phyloP scores from a whole-genome alignment of 352 stramenopile genomes.

The Labyrinthula sp. region DNA sequence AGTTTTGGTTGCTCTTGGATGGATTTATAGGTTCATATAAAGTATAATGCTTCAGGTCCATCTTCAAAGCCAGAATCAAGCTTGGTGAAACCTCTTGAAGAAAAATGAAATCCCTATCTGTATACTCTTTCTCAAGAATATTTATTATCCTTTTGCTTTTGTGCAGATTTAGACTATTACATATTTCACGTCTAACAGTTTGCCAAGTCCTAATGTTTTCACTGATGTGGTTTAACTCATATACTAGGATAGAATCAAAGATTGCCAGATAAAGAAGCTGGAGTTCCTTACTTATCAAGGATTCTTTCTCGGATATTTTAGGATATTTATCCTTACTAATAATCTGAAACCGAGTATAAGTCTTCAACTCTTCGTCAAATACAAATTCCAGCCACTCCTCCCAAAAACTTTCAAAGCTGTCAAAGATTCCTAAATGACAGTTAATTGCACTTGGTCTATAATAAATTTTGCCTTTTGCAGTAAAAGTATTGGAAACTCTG shows the following conservation, averaged over 20 bases:
- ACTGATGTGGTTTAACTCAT: conserved; percentile 50
- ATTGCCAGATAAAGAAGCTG: conserved; percentile 52
- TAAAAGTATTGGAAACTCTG: conserved; percentile 55
- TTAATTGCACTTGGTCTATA: conserved; percentile 55
- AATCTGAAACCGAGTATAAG: conserved; percentile 40
- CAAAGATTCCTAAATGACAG: conserved; percentile 44
- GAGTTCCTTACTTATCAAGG: conserved; percentile 46
- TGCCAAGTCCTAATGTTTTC: conserved; percentile 38
- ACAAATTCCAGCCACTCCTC: conserved; percentile 48
- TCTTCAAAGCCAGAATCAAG: conserved; percentile 11
- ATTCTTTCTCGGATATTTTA: conserved; percentile 45
- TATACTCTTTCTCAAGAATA: conserved; percentile 47
- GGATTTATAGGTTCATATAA: conserved; percentile 28
- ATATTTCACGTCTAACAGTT: conserved; percentile 45
- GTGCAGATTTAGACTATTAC: conserved; percentile 47
- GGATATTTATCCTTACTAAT: conserved; percentile 55
- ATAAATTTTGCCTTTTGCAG: conserved; percentile 34
- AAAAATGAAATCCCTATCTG: conserved; percentile 47
- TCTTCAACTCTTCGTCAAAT: conserved; percentile 38
- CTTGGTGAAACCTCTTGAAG: conserved; percentile 36
- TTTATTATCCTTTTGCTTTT: conserved; percentile 49
- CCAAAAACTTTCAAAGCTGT: conserved; percentile 44
- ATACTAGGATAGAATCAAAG: conserved; percentile 54
- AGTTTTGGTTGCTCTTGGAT: conserved; percentile 48
- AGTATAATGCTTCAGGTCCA: conserved; percentile 1